These are phyloP conservation scores for Plasmodium gaboni DNA, from an alignment of 169 alveolate species.

Conservation along the genomic window DNA sequence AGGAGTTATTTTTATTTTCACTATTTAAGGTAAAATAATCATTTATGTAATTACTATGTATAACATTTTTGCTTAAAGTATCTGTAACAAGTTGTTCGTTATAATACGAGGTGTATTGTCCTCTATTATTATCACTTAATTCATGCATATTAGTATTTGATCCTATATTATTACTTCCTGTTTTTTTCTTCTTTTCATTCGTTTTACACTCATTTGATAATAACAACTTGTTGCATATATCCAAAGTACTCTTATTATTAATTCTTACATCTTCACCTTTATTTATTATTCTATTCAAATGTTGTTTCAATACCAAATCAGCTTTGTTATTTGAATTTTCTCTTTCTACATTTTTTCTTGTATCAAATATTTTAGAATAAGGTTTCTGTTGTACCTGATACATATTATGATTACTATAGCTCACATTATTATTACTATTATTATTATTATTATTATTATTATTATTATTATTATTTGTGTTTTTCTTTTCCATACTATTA, in stretches of 20 bases:
- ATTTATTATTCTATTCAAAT: slow-evolving; percentile 30
- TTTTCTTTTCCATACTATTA: slow-evolving; percentile 20
- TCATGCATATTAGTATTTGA: slow-evolving; percentile 24
- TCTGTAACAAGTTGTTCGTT: slow-evolving; percentile 31
- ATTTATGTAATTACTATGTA: slow-evolving; percentile 62
- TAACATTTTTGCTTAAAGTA: neutral
- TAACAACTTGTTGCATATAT: slow-evolving; percentile 12
- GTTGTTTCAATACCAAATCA: slow-evolving; percentile 6
- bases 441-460: slow-evolving; percentile 34
- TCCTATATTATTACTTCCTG: slow-evolving; percentile 12
- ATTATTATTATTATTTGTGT: slow-evolving; percentile 1
- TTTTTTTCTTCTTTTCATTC: slow-evolving; percentile 38
- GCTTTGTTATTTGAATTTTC: slow-evolving; percentile 60
- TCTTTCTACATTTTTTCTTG: slow-evolving; percentile 74
- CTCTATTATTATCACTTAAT: slow-evolving; percentile 29
- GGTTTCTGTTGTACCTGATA: slow-evolving; percentile 10
- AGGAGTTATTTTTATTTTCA: neutral
- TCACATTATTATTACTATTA: too few species aligned
- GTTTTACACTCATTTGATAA: slow-evolving; percentile 17
- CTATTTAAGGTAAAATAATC: slow-evolving; percentile 55
- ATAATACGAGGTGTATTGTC: slow-evolving; percentile 54
- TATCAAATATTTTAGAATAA: slow-evolving; percentile 67
- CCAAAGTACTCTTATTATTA: slow-evolving; percentile 38
- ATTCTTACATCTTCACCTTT: slow-evolving; percentile 63
- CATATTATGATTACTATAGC: too few species aligned